Conservation (phyloP, 306 rosid genomes). For the Glycine latifolia region DNA sequence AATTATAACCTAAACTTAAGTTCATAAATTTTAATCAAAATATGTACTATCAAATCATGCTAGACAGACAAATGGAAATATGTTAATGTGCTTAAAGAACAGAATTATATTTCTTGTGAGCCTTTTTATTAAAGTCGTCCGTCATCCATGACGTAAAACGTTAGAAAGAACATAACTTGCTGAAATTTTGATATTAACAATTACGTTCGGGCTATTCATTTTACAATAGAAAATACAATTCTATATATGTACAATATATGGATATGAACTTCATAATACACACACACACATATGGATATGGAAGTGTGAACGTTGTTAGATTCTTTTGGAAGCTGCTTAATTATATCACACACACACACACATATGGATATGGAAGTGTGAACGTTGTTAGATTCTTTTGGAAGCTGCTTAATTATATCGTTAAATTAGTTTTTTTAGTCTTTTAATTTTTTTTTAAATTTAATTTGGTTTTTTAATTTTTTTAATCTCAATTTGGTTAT, state of each 20-base stretch:
- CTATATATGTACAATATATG: background rate
- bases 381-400: slow-evolving; percentile 33
- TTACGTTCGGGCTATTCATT: background rate
- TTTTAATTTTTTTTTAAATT: no score
- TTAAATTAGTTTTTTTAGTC: no score
- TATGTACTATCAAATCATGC: no score
- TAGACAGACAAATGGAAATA: background rate
- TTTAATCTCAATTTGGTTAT: no score
- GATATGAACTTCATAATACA: background rate
- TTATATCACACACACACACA: no score
- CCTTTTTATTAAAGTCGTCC: background rate
- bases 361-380: slow-evolving; percentile 3
- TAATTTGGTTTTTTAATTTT: no score
- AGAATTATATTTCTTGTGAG: background rate
- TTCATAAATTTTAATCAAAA: no score
- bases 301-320: slow-evolving; percentile 8
- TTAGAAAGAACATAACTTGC: background rate
- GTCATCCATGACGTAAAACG: slow-evolving; percentile 26
- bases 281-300: background rate
- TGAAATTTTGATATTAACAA: background rate
- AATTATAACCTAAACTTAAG: no score
- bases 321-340: background rate
- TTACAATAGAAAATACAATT: background rate
- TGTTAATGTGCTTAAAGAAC: background rate
- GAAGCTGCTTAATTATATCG: background rate